Percentiles rank a stretch among this genome's conserved stretches.
Evolutionary conservation across 75 land plant species (phyloP).

Genomic region (Pinus taeda): DNA sequence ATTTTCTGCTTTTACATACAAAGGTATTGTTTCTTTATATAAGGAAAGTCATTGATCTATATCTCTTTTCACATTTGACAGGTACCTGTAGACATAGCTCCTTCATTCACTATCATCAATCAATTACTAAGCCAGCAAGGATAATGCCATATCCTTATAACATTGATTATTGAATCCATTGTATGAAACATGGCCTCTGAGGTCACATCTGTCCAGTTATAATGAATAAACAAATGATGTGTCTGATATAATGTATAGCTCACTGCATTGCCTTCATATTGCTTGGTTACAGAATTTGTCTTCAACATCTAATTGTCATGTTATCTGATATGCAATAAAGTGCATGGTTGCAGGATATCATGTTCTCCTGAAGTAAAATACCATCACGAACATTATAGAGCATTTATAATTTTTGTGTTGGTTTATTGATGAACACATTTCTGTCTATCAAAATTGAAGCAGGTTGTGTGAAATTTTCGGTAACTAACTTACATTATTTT

Average conservation of each 20-base stretch:
- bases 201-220: not conserved
- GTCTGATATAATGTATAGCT: not conserved
- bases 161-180: not conserved
- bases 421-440: not conserved
- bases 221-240: not conserved
- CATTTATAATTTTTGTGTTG: not conserved
- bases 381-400: not conserved
- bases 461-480: not conserved
- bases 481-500: not conserved
- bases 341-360: not conserved
- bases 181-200: not conserved
- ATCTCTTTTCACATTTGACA: not conserved
- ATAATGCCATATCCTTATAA: not conserved
- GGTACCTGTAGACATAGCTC: conserved; percentile 12
- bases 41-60: not conserved
- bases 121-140: conserved; percentile 6
- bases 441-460: not conserved
- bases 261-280: not conserved
- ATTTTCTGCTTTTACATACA: not conserved
- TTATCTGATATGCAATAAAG: not conserved
- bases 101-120: conserved; percentile 1
- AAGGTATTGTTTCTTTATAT: not conserved
- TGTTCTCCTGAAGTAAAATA: too few species aligned
- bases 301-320: not conserved
- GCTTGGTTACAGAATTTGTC: not conserved